Evolutionary conservation across 441 rosid species (phyloP), one percentile per base, ranked within the genome.

Genomic region (Aquilaria agallochum): DNA sequence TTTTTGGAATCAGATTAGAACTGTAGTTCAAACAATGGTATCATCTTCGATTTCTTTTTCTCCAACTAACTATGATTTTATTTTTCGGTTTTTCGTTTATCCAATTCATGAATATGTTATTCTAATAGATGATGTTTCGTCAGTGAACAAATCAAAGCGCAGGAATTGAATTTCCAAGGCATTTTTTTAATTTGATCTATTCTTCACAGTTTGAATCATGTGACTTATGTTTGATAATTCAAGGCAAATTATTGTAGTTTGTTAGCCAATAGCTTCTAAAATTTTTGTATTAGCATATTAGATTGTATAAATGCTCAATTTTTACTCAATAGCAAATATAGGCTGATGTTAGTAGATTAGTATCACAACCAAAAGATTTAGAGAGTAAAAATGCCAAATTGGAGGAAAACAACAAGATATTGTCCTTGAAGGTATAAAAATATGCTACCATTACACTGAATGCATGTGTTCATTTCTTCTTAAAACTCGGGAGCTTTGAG

Each of bases 271-370:
- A 1, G 45, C 9, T 40, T 40, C 2, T 40, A 9, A 40, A 40
- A 40, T 40, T 40, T 40, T 40, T 40, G 9, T 40, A 40, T 8
- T 40, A 40, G 45, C 45, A 40, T 40, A 40, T 40, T 20, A 20
- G 27, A 40, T 40, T 40, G 9, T 40, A 10, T 20, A 40, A 10
- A 40, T 5, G 9, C 45, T 40, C 4, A 40, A 40, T 10, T 40
- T 20, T 30, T 14, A 64, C 15, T 32, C 50, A 58, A 58, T 62
- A 3, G 55, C 27, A 58, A 60, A 36, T 52, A 82, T 87, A 95
- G 99, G 77, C 78, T 1, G 97, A 95, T 79, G 80, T 95, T 62
- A 83, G 95, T 76, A 82, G 95, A 69, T 75, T 95, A 68, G 90
- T 91, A 49, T 78, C 96, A 55, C 99, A 91, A 74, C 79, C 91